These are phyloP conservation scores for Agrostemma githago DNA, from an alignment of 148 eudicot genomes.

Conservation along the genomic window DNA sequence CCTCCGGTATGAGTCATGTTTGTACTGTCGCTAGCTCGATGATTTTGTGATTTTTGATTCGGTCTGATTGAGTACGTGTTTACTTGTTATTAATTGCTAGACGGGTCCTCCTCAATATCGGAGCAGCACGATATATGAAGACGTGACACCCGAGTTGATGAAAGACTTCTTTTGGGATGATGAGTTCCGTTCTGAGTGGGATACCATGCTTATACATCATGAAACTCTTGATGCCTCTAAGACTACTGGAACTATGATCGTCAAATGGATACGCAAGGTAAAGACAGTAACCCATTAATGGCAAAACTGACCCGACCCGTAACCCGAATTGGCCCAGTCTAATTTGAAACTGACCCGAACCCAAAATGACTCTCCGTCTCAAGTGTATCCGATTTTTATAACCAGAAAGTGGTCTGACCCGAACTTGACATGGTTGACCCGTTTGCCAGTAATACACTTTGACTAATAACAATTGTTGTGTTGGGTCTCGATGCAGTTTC, in stretches of 20 bases:
- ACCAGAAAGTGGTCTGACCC: too few relatives aligned
- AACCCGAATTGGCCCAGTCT: too few relatives aligned
- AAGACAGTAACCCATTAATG: too few relatives aligned
- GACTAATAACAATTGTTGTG: neutral
- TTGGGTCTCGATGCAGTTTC: conserved; percentile 54
- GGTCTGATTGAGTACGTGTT: neutral
- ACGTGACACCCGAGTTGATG: conserved; percentile 80
- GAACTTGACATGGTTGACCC: too few relatives aligned
- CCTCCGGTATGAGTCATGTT: conserved; percentile 45
- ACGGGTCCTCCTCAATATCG: conserved; percentile 94
- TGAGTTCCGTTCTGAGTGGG: conserved; percentile 83
- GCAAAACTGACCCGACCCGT: too few relatives aligned
- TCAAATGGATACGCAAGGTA: conserved; percentile 91
- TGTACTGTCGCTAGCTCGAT: neutral
- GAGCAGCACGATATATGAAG: conserved; percentile 83
- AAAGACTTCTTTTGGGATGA: conserved; percentile 99
- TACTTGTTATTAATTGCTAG: conserved; percentile 39
- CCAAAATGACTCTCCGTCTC: too few relatives aligned
- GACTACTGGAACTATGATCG: conserved; percentile 73
- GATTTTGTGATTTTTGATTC: conserved; percentile 1
- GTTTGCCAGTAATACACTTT: too few relatives aligned
- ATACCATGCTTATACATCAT: conserved; percentile 71
- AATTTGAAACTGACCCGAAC: too few relatives aligned
- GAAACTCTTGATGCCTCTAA: conserved; percentile 63
- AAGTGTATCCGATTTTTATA: too few relatives aligned